Percentiles rank a stretch among this genome's conserved stretches.
Conservation (phyloP, 768 basidiomycete genomes). For the Gloeostereum incarnatum region DNA sequence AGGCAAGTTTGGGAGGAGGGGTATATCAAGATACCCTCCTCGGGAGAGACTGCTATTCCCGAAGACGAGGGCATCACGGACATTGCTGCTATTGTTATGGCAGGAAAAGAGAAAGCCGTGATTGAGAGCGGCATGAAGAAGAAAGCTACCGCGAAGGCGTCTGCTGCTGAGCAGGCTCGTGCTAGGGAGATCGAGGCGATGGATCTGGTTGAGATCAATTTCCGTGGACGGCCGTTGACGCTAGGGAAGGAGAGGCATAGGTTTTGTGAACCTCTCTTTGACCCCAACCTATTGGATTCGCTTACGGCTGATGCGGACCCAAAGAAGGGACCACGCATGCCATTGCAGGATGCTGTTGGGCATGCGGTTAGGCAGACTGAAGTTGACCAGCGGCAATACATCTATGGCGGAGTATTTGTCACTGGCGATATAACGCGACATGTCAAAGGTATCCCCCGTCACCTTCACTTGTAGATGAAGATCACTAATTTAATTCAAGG, state of each 20-base stretch:
- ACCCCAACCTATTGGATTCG: conserved; percentile 47
- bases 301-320: conserved; percentile 17
- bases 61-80: conserved; percentile 87
- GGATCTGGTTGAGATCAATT: conserved; percentile 72
- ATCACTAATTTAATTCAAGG: no score
- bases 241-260: conserved; percentile 84
- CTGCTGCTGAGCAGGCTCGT: conserved; percentile 73
- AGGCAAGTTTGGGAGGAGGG: conserved; percentile 54
- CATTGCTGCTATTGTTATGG: conserved; percentile 83
- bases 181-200: conserved; percentile 77
- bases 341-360: conserved; percentile 63
- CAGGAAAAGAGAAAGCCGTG: conserved; percentile 85
- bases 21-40: conserved; percentile 63
- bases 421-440: conserved; percentile 68
- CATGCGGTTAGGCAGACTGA: conserved; percentile 53
- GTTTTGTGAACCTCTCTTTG: conserved; percentile 86
- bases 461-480: no score
- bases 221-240: conserved; percentile 60
- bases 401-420: conserved; percentile 75
- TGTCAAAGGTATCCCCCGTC: conserved; percentile 71
- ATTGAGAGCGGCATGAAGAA: conserved; percentile 83
- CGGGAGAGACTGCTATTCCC: conserved; percentile 53
- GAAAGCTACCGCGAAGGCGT: conserved; percentile 59
- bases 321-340: conserved; percentile 21
- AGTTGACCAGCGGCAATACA: conserved; percentile 55